Evolutionary conservation across 257 asterid species (phyloP).

Genomic region (Primulina huaijiensis): DNA sequence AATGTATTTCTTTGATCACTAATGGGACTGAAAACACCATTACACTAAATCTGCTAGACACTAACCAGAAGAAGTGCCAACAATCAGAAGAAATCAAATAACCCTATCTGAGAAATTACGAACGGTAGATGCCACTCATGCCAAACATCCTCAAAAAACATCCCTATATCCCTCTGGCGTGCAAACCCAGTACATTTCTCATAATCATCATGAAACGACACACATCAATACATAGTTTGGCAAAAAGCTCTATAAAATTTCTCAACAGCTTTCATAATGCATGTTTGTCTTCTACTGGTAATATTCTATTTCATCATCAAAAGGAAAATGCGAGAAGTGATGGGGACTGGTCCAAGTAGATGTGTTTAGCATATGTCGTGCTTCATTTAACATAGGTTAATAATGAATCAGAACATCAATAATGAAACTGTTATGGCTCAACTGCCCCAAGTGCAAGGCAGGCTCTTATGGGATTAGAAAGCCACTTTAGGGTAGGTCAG

Average conservation of each 20-base stretch:
- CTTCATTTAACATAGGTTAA: too few relatives aligned
- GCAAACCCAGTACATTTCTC: not conserved
- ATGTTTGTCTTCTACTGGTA: not conserved
- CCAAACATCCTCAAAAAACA: not conserved
- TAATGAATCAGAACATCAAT: too few relatives aligned
- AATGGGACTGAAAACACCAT: not conserved
- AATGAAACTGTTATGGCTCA: too few relatives aligned
- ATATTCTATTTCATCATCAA: not conserved
- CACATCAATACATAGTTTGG: not conserved
- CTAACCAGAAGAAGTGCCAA: conserved; percentile 5
- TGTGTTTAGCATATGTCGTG: too few relatives aligned
- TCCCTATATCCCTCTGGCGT: not conserved
- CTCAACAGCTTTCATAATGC: not conserved
- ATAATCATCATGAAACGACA: not conserved
- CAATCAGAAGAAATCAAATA: not conserved
- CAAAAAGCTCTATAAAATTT: not conserved
- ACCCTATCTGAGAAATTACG: conserved; percentile 5
- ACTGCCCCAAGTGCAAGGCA: too few relatives aligned
- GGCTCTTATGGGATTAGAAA: too few relatives aligned
- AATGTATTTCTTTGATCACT: conserved; percentile 10
- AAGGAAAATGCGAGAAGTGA: not conserved
- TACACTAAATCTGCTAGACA: not conserved
- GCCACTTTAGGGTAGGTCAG: not conserved
- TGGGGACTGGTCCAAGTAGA: too few relatives aligned
- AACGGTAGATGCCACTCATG: conserved; percentile 13